Conservation (phyloP, 176 grass and related monocot species). For the Panicum miliaceum region DNA sequence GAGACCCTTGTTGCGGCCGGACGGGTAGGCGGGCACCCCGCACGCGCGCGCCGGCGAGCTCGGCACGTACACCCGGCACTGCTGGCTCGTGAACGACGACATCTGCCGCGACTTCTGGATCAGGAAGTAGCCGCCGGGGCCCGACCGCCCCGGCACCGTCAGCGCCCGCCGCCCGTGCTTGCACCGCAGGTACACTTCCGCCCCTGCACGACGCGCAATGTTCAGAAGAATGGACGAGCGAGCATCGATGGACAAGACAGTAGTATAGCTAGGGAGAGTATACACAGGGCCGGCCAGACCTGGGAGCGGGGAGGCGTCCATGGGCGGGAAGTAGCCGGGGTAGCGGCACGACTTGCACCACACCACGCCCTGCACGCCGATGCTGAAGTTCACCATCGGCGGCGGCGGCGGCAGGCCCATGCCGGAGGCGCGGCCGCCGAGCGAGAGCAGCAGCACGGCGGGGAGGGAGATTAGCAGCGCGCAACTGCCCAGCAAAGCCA, state of each 20-base stretch:
- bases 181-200: constrained; percentile 58
- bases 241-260: too few species aligned
- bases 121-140: constrained; percentile 61
- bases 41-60: constrained; percentile 43
- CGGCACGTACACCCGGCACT: constrained; percentile 57
- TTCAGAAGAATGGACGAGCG: too few species aligned
- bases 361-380: constrained; percentile 62
- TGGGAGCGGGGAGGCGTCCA: constrained; percentile 56
- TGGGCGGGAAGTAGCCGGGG: constrained; percentile 48
- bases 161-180: constrained; percentile 15
- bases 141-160: constrained; percentile 31
- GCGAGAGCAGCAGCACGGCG: constrained; percentile 20
- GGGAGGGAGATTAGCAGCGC: background rate
- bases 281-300: background rate
- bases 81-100: constrained; percentile 63
- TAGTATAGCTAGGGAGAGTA: too few species aligned
- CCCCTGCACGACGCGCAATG: constrained; percentile 28
- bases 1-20: constrained; percentile 24
- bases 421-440: constrained; percentile 31
- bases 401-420: constrained; percentile 55
- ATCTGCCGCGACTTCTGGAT: constrained; percentile 53
- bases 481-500: constrained; percentile 28
- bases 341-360: constrained; percentile 54
- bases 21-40: constrained; percentile 22
- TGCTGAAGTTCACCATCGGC: constrained; percentile 56